Conservation (phyloP, 1,284 basidiomycete species). For the Mycena citricolor region DNA sequence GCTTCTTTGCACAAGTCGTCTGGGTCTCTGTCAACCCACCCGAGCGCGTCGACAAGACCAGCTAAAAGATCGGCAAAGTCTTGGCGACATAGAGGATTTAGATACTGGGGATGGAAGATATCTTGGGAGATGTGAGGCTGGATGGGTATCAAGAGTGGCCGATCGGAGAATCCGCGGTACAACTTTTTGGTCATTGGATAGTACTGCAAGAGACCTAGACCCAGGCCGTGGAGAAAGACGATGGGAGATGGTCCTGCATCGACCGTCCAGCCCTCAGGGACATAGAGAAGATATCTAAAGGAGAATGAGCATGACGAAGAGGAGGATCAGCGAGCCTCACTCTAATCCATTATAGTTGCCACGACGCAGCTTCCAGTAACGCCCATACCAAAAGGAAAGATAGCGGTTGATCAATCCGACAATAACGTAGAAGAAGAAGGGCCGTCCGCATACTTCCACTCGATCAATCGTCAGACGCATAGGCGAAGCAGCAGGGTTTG, state of each 20-base stretch:
- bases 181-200: constrained; percentile 50
- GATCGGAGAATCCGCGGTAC: constrained; percentile 54
- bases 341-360: constrained; percentile 59
- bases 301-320: constrained; percentile 4
- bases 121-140: constrained; percentile 87
- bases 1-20: constrained; percentile 28
- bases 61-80: constrained; percentile 63
- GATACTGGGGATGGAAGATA: constrained; percentile 73
- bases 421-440: constrained; percentile 69
- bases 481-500: constrained; percentile 53
- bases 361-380: constrained; percentile 48
- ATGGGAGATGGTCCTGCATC: constrained; percentile 61
- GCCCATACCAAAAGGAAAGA: constrained; percentile 46
- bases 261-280: constrained; percentile 66
- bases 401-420: constrained; percentile 56
- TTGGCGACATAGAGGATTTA: constrained; percentile 65
- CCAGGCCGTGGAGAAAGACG: constrained; percentile 86
- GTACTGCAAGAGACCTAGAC: constrained; percentile 77
- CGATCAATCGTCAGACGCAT: constrained; percentile 81
- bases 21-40: constrained; percentile 51
- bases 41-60: constrained; percentile 58
- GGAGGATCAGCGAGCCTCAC: constrained; percentile 38
- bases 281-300: constrained; percentile 69
- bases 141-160: constrained; percentile 76
- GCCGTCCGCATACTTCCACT: constrained; percentile 67